Conservation (phyloP, 345 rosid species). For the Camelina sativa region DNA sequence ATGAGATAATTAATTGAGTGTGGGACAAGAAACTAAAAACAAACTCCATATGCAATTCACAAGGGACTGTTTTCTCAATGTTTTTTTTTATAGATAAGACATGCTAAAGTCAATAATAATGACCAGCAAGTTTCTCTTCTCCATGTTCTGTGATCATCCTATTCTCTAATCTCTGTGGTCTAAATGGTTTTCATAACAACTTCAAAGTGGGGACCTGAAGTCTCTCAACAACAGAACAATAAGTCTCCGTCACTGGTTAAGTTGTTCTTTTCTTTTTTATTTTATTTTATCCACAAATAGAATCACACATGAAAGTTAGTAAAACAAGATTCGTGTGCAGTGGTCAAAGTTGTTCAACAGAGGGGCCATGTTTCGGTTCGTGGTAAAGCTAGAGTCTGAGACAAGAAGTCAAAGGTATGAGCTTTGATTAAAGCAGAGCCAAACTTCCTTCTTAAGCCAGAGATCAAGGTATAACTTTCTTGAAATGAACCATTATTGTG, state of each 20-base stretch:
- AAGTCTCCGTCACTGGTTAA: conserved; percentile 11
- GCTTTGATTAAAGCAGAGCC: neutral
- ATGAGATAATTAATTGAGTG: conserved; percentile 2
- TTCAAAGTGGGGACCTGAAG: conserved; percentile 33
- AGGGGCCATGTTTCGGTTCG: neutral
- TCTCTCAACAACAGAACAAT: conserved; percentile 25
- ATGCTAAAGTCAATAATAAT: conserved; percentile 15
- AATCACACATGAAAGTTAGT: neutral
- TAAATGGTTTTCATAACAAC: neutral
- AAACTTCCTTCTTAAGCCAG: neutral
- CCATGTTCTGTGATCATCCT: conserved; percentile 36
- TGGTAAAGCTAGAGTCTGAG: neutral
- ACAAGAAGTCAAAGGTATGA: neutral
- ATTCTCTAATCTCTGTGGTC: conserved; percentile 15
- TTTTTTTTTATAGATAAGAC: conserved; percentile 7
- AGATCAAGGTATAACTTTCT: neutral
- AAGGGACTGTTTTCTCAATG: conserved; percentile 33
- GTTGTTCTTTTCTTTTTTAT: neutral
- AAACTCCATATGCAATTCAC: conserved; percentile 27
- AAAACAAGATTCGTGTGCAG: neutral
- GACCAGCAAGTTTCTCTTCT: conserved; percentile 14
- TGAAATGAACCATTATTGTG: neutral
- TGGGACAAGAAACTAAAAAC: conserved; percentile 16
- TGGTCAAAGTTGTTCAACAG: neutral
- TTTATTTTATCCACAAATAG: neutral